Conservation (phyloP, 192 early-diverging fungal genomes). For the Coemansia sp. region DNA sequence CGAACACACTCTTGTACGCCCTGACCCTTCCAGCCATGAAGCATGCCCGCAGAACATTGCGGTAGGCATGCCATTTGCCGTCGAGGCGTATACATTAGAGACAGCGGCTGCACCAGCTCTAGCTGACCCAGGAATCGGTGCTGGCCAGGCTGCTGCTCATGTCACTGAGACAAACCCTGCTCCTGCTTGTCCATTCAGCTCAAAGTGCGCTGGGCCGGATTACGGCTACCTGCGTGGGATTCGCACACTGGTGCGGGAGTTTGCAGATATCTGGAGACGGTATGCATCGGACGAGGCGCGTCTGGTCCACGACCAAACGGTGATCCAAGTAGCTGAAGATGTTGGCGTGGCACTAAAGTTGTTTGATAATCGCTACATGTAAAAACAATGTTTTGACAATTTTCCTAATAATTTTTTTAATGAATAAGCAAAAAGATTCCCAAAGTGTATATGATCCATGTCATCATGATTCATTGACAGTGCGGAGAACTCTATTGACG, state of each 20-base stretch:
- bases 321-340: slow-evolving; percentile 32
- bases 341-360: slow-evolving; percentile 44
- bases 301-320: slow-evolving; percentile 23
- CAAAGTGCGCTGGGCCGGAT: slow-evolving; percentile 51
- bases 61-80: slow-evolving; percentile 4
- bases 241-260: slow-evolving; percentile 54
- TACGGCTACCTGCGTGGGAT: slow-evolving; percentile 58
- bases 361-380: slow-evolving; percentile 30
- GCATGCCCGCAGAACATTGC: slow-evolving; percentile 22
- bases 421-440: not conserved
- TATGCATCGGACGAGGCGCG: slow-evolving; percentile 49
- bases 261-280: slow-evolving; percentile 57
- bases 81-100: not conserved
- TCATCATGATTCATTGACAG: slow-evolving; percentile 48
- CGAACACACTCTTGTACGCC: slow-evolving; percentile 42
- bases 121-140: not conserved
- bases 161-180: slow-evolving; percentile 31
- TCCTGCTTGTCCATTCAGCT: slow-evolving; percentile 36
- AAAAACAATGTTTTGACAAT: not conserved
- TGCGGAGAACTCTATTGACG: slow-evolving; percentile 42
- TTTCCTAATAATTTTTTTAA: not conserved
- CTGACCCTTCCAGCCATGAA: slow-evolving; percentile 48
- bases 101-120: slow-evolving; percentile 4
- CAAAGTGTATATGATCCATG: not conserved
- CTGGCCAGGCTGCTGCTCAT: not conserved